Evolutionary conservation across 2,329 filamentous ascomycete species (phyloP).

Genomic region (Monilinia laxa): DNA sequence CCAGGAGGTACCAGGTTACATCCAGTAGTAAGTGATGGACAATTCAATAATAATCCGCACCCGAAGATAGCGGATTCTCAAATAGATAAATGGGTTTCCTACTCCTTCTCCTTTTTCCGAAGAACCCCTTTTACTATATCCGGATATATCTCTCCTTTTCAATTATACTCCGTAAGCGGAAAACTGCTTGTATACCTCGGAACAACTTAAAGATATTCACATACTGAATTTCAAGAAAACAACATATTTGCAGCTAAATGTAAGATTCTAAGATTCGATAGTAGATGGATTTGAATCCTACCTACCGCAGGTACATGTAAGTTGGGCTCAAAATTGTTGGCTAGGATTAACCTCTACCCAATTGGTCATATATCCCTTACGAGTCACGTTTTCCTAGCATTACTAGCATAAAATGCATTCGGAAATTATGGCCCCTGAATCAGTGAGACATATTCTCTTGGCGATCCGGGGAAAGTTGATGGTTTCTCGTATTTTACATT

Average conservation of each 20-base stretch:
- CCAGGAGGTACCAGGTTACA: too few relatives aligned
- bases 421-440: conserved; percentile 2
- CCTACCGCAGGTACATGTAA: too few relatives aligned
- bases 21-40: too few relatives aligned
- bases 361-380: too few relatives aligned
- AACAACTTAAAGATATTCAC: not conserved
- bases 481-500: conserved; percentile 5
- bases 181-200: not conserved
- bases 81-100: not conserved
- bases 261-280: too few relatives aligned
- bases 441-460: not conserved
- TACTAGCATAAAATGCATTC: not conserved
- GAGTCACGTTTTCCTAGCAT: not conserved
- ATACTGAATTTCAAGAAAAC: too few relatives aligned
- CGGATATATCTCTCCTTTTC: not conserved
- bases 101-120: not conserved
- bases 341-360: too few relatives aligned
- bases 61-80: not conserved
- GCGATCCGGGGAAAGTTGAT: conserved; percentile 2
- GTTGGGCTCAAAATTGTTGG: too few relatives aligned
- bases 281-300: too few relatives aligned
- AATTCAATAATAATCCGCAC: not conserved
- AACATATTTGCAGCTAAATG: too few relatives aligned
- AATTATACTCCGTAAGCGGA: not conserved
- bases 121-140: not conserved